Evolutionary conservation across 2,329 filamentous ascomycete genomes (phyloP), one percentile per base, ranked within the genome.

Genomic region (Biscogniauxia sp.): DNA sequence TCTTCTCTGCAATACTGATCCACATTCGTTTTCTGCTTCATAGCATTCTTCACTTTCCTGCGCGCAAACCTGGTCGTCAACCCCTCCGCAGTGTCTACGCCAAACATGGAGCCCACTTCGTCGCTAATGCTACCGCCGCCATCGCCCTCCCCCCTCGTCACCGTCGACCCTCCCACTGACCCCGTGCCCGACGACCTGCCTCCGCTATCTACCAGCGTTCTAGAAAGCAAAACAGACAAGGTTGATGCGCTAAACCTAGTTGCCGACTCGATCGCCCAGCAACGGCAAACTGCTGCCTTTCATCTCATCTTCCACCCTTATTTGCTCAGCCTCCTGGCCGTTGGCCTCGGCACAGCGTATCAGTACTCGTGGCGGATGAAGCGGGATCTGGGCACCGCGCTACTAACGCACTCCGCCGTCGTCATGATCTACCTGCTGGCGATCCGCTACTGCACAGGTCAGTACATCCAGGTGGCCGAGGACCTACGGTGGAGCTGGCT

Each of bases 1-100:
- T 45, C 15, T 58, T 37, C 58, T 63, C 60, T 60, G 61, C 61
- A 60, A 52, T 52, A 52, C 51, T 20, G 19, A 55, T 61, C 53
- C 32, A 59, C 15, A n/a, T 64, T 61, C 60, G 28, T 60, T 65
- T 68, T 65, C 64, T 68, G 60, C 68, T 65, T n/a, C 53, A 62
- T 75, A 95, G 91, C 91, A 25, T 95, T 95, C 79, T 89, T 95
- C 76, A 89, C 87, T 59, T 94, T 92, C 68, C 82, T 95, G 17
- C 87, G 90, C 67, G 90, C 90, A 65, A 95, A 95, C 72, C 84
- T 95, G 58, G 88, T 88, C 68, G 86, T 94, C 60, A 82, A 81
- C 56, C 79, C 80, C 53, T 87, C 81, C 63, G 78, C 86, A 59
- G 76, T 89, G 65, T 84, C 87, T 52, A 91, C 89, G 23, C 88